Evolutionary conservation across 441 rosid species (phyloP).

Genomic region (Adansonia grandidieri): DNA sequence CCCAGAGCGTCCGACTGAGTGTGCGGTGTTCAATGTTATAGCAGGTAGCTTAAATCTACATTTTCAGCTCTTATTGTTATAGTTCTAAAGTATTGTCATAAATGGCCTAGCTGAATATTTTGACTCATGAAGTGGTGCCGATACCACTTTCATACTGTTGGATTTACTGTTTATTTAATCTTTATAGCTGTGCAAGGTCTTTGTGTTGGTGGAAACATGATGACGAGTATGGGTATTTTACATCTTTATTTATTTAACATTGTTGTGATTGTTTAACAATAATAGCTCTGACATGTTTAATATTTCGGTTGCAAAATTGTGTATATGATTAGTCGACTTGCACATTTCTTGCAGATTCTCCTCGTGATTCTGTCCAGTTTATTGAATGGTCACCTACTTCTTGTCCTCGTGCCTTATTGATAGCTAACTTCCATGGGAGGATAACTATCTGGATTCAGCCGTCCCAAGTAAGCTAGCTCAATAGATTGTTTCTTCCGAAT

Average conservation of each 20-base stretch:
- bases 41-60: slow-evolving; percentile 64
- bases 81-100: not conserved
- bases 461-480: slow-evolving; percentile 65
- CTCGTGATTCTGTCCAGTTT: slow-evolving; percentile 98
- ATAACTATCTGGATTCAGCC: slow-evolving; percentile 97
- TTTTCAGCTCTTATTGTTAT: not conserved
- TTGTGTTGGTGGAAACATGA: not conserved
- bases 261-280: not conserved
- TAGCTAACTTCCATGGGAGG: slow-evolving; percentile 98
- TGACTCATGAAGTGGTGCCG: not conserved
- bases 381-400: slow-evolving; percentile 99
- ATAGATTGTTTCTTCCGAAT: slow-evolving; percentile 19
- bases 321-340: slow-evolving; percentile 19
- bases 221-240: not conserved
- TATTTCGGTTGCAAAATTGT: not conserved
- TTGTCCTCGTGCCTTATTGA: slow-evolving; percentile 89
- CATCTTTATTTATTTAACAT: not conserved
- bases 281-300: not conserved
- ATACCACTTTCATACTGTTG: not conserved
- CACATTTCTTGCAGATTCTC: slow-evolving; percentile 71
- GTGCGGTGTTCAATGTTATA: slow-evolving; percentile 86
- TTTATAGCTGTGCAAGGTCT: not conserved
- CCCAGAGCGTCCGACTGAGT: slow-evolving; percentile 97
- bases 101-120: not conserved
- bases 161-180: not conserved